Evolutionary conservation across 352 stramenopile genomes (phyloP), one percentile per base, ranked within the genome.

Genomic region (Globisporangium acanthophoron): DNA sequence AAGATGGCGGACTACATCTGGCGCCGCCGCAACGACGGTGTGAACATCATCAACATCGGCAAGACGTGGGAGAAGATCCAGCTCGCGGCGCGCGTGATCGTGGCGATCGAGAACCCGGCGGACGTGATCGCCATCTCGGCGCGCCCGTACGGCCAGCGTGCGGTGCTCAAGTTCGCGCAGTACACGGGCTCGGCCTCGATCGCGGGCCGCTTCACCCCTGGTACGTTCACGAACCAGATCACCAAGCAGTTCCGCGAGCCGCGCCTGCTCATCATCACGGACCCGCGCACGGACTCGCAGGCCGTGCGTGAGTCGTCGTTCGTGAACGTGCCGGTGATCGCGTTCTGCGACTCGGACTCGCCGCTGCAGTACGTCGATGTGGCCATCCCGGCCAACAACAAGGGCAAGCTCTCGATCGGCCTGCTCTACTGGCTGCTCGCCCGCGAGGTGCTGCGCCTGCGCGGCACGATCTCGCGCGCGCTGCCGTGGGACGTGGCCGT

Each of bases 151-250:
- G 97, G 97, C 76, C 98, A 99, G 94, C 92, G 97, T 69, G 97
- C 98, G 61, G 97, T 99, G 70, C 91, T 99, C 66, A 99, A 99
- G 90, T 99, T 99, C 71, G 96, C 97, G 43, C 96, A 99, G 71
- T 99, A 99, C 96, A 99, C 97, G 56, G 97, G 97, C 62, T 84
- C 87, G 68, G 78, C 98, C 66, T 97, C 92, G 62, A 99, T 99
- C 80, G 97, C 96, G 57, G 97, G 96, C 74, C 96, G 97, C 71
- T 99, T 99, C 92, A 99, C 98, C 39, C 97, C 98, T 49, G 98
- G 98, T 83, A 99, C 97, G 60, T 99, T 99, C 83, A 99, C 98
- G 40, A 99, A 99, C 87, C 97, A 99, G 86, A 99, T 99, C 88
- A 99, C 97, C 64, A 99, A 99, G 89, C 97, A 99, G 77, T 99